These are phyloP conservation scores for Eucalyptus curtisii DNA, from an alignment of 345 rosid genomes.

Conservation along the genomic window DNA sequence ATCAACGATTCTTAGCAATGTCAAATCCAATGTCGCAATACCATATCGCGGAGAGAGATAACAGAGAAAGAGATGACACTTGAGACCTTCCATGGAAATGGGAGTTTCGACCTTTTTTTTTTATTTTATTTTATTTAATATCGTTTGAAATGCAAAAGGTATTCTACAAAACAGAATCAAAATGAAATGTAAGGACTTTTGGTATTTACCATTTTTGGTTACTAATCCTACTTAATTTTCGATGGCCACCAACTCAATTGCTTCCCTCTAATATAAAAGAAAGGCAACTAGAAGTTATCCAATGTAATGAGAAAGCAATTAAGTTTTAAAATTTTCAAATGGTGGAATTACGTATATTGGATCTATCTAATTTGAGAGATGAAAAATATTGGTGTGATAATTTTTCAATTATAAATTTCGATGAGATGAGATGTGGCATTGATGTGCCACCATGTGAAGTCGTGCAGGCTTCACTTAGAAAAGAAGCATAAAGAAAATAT, in stretches of 20 bases:
- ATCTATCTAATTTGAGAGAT: background rate
- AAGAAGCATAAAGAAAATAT: background rate
- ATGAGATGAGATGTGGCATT: background rate
- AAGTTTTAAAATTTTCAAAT: background rate
- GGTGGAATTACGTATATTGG: background rate
- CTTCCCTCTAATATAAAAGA: background rate
- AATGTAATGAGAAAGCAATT: background rate
- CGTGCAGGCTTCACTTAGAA: background rate
- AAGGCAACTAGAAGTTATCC: background rate
- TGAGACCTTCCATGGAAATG: background rate
- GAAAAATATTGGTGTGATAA: background rate
- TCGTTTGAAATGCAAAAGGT: background rate
- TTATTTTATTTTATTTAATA: too few species aligned
- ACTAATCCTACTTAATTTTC: background rate
- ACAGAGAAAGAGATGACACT: background rate
- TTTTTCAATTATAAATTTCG: background rate
- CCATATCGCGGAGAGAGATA: background rate
- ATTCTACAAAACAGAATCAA: background rate
- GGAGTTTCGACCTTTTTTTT: background rate
- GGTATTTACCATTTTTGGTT: background rate
- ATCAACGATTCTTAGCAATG: too few species aligned
- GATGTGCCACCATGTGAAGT: background rate
- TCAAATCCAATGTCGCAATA: too few species aligned
- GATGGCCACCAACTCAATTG: background rate
- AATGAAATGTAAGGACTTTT: background rate